Percentiles rank a stretch among this genome's conserved stretches.
Evolutionary conservation across 164 flowering plant genomes (phyloP).

Genomic region (Liriodendron chinense): DNA sequence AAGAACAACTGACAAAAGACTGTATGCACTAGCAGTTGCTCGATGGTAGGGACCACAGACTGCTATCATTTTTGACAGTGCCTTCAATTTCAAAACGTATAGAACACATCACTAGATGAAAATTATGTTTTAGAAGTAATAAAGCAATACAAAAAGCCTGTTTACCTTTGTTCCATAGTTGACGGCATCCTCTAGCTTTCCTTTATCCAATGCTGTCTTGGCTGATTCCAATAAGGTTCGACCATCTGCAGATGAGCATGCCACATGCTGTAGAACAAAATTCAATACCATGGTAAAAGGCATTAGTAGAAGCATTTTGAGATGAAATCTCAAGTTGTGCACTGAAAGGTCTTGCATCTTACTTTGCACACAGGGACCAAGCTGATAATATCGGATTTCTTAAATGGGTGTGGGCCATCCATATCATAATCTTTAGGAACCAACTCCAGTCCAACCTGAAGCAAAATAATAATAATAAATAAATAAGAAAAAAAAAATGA

Average conservation of each 20-base stretch:
- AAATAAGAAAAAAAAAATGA: not conserved
- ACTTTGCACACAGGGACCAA: slow-evolving; percentile 83
- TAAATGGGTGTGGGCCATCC: slow-evolving; percentile 58
- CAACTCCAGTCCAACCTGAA: slow-evolving; percentile 85
- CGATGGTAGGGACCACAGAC: slow-evolving; percentile 93
- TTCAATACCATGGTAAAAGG: slow-evolving; percentile 4
- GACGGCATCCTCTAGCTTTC: slow-evolving; percentile 89
- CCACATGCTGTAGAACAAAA: slow-evolving; percentile 57
- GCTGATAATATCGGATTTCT: slow-evolving; percentile 64
- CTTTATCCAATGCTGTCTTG: slow-evolving; percentile 85
- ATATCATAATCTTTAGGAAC: slow-evolving; percentile 78
- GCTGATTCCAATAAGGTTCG: slow-evolving; percentile 78
- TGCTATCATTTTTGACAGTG: slow-evolving; percentile 75
- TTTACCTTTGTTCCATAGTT: slow-evolving; percentile 74
- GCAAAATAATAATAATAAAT: not conserved
- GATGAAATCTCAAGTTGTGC: slow-evolving; percentile 3
- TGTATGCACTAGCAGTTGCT: slow-evolving; percentile 84
- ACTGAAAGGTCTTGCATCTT: slow-evolving; percentile 10
- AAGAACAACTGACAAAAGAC: slow-evolving; percentile 89
- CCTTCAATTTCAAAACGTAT: slow-evolving; percentile 43
- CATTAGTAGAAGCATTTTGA: not conserved
- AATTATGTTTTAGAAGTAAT: not conserved
- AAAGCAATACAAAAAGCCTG: not conserved
- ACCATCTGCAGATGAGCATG: slow-evolving; percentile 87
- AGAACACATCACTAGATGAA: slow-evolving; percentile 8